Evolutionary conservation across 768 basidiomycete genomes (phyloP), one percentile per base, ranked within the genome.

Genomic region (Trametes maxima): DNA sequence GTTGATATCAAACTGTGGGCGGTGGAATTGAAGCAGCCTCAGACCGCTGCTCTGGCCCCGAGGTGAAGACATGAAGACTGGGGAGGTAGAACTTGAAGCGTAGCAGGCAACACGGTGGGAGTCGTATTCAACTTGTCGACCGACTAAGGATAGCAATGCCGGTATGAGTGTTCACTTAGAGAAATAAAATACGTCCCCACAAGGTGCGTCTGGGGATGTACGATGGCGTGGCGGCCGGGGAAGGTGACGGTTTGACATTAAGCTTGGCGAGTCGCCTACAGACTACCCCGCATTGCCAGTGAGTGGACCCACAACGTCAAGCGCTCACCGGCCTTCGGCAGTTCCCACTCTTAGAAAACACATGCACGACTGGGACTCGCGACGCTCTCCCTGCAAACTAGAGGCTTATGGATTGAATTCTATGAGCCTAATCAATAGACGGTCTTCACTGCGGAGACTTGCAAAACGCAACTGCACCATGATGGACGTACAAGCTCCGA

Each of bases 21-120:
- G 70, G 69, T 85, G 84, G 60, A 79, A 85, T 49, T 75, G 74
- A 16, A 82, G 76, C 35, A 83, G 78, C 59, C 77, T 83, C 54
- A 67, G 56, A 10, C 63, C 42, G 36, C 59, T 63, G 22, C 43
- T 13, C 42, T 39, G 16, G 24, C 40, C 52, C 13, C 62, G 48
- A 35, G 33, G 28, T 1, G 62, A 39, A 19, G 62, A 16, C 62
- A 64, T 64, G 12, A 7, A 5, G 21, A 28, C 14, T 46, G 36
- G n/a, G n/a, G n/a, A n/a, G n/a, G n/a, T n/a, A n/a, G n/a, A n/a
- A n/a, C n/a, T n/a, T n/a, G n/a, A n/a, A n/a, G n/a, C n/a, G n/a
- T n/a, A n/a, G n/a, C n/a, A n/a, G n/a, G n/a, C n/a, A n/a, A n/a
- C n/a, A n/a, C n/a, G 53, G 14, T 48, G 49, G 33, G 49, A 10